Base-by-base conservation (phyloP, 805 yeast species). In the Kazachstania psychrophila region DNA sequence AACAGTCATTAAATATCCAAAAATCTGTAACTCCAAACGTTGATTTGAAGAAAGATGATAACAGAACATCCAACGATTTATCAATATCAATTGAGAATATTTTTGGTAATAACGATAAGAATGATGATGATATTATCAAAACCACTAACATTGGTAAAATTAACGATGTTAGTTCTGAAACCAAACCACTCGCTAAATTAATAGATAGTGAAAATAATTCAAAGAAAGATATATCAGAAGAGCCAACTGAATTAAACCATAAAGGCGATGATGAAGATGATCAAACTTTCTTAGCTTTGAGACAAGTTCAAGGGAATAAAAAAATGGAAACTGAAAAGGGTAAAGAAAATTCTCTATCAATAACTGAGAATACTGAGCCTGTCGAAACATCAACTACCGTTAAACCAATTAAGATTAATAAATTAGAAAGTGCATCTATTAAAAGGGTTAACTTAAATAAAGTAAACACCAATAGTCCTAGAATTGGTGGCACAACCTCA, bases 111-210 rank as follows among this genome's bases (percentile, higher is more conserved):
- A 56, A 29, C 3, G 17, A 22, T 10, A 23, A 23, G 2, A 37
- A 32, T n/a, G 36, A 32, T 15, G 33, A 58, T 43, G 45, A 61
- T 55, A 32, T 54, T 51, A 37, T 62, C 54, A 26, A 52, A 48
- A 30, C 26, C 34, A 19, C 53, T 46, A 31, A 43, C 42, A 25
- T 19, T 11, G 28, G 24, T 19, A 13, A 20, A n/a, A 11, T 20
- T 4, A 9, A 12, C 14, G 20, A 31, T 11, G 10, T 27, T n/a
- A 25, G 31, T 3, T 13, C 28, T 9, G 19, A 17, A 8, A 20
- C 36, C 3, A 14, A 26, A 12, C 9, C 27, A 11, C 30, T 15
- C 13, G 16, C 13, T 18, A 24, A 16, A 26, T 31, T 30, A 13
- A 31, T 20, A 4, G 41, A 29, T 10, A 33, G 25, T 20, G 38